Evolutionary conservation across 768 basidiomycete genomes (phyloP), one percentile per base, ranked within the genome.

Genomic region (Daedalea quercina): DNA sequence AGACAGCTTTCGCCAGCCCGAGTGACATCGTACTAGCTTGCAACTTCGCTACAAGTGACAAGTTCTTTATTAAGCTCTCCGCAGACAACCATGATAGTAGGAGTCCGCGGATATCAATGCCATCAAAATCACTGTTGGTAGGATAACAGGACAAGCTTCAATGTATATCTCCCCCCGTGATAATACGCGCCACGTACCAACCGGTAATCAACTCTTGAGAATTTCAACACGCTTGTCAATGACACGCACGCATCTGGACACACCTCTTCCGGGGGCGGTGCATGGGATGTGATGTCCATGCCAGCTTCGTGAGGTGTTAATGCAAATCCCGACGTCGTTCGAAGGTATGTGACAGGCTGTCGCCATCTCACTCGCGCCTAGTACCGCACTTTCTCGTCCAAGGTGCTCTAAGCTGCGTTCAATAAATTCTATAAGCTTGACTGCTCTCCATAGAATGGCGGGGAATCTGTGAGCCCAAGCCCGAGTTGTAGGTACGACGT

Each of bases 241-340:
- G 28, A 6, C n/a, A n/a, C n/a, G 4, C 28, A 31, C 28, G 4
- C 28, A 6, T 11, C 28, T 6, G 4, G 28, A 31, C 28, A 6
- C 28, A 0, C 79, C 79, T 19, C 77, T 68, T 1, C 72, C 76
- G 34, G 80, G 69, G 0, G 80, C 79, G 8, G 72, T 69, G 59
- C 72, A 76, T 19, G 74, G 72, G 51, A 73, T 60, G 48, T 31
- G 11, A 76, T 60, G 3, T 65, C 57, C 23, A 76, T 65, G 31
- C 73, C 74, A 17, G 74, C 63, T 54, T 76, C 75, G 17, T 64
- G 62, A 3, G 70, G 69, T 13, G 69, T 55, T 15, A 64, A 60
- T 31, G 71, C 57, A 0, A 70, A 56, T 13, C 60, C 62, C 28
- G 28, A 31, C 42, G 66, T 58, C 59, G 61, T 20, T 63, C 61